Evolutionary conservation across 495 filamentous ascomycete species (phyloP).

Genomic region (Paragyromitra xinjiangensis): DNA sequence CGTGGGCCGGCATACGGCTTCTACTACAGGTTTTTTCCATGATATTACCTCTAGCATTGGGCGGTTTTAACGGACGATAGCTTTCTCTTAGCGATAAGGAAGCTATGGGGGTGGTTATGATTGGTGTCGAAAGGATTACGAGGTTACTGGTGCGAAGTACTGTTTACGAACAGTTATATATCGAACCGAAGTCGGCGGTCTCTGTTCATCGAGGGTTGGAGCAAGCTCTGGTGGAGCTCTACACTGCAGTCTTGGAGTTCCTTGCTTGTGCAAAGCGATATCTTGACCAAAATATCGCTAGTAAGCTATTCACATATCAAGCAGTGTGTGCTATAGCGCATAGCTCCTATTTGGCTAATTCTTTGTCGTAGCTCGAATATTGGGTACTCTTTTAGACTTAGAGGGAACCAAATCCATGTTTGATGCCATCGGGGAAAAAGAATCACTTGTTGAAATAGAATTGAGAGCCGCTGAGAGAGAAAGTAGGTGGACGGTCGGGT

Average conservation of each 20-base stretch:
- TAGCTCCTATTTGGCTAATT: not conserved
- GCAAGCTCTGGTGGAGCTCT: not conserved
- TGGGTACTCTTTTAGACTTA: not conserved
- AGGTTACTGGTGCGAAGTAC: conserved; percentile 6
- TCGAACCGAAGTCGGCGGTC: not conserved
- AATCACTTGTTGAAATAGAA: not conserved
- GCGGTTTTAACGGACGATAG: not conserved
- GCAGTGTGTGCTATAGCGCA: not conserved
- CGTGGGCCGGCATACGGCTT: conserved; percentile 62
- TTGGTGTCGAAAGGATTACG: conserved; percentile 12
- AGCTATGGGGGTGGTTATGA: conserved; percentile 2
- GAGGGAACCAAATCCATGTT: not conserved
- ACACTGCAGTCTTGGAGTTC: not conserved
- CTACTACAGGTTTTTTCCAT: conserved; percentile 57
- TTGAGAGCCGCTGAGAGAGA: conserved; percentile 13
- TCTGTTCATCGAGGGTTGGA: not conserved
- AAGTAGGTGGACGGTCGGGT: not conserved
- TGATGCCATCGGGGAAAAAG: not conserved
- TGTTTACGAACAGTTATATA: not conserved
- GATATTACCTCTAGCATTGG: not conserved
- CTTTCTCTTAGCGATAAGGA: conserved; percentile 5
- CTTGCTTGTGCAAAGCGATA: not conserved
- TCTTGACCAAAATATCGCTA: not conserved
- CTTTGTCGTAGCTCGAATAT: not conserved
- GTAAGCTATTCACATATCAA: not conserved